A percentile compares a stretch with the other conserved stretches of the same genome.
Conservation (phyloP, 192 early-diverging fungal genomes). For the Backusella liffmaniae region DNA sequence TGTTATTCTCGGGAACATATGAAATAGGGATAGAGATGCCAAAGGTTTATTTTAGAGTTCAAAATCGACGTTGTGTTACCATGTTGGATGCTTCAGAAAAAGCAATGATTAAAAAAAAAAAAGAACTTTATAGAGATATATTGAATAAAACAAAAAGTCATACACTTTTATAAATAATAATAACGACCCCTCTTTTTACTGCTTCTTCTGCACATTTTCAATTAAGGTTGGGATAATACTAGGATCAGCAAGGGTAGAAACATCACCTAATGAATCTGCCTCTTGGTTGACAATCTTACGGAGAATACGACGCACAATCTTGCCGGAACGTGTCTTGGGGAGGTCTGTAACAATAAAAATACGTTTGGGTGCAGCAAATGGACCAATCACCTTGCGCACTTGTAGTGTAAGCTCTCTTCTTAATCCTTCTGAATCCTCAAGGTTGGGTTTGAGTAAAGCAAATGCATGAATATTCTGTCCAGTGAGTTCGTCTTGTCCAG, state of each 20-base stretch:
- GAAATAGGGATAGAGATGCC: too few relatives aligned
- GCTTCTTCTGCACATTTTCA: slow-evolving; percentile 15
- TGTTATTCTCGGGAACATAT: too few relatives aligned
- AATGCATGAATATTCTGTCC: slow-evolving; percentile 89
- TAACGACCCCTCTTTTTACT: background rate
- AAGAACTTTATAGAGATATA: too few relatives aligned
- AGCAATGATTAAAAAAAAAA: too few relatives aligned
- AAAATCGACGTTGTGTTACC: too few relatives aligned
- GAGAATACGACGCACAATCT: too few relatives aligned
- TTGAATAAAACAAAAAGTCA: too few relatives aligned
- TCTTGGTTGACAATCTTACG: slow-evolving; percentile 63
- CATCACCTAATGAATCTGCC: slow-evolving; percentile 80
- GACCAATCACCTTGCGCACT: slow-evolving; percentile 86
- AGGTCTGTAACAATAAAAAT: slow-evolving; percentile 84
- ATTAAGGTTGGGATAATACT: slow-evolving; percentile 15
- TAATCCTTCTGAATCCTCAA: slow-evolving; percentile 42
- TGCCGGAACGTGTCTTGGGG: slow-evolving; percentile 81
- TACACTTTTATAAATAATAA: too few relatives aligned
- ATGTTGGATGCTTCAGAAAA: too few relatives aligned
- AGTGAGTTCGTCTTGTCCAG: slow-evolving; percentile 75
- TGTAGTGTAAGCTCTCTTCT: slow-evolving; percentile 64
- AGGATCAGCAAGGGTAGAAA: slow-evolving; percentile 87
- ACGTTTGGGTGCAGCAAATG: slow-evolving; percentile 87
- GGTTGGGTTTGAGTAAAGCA: slow-evolving; percentile 70
- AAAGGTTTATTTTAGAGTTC: too few relatives aligned